Evolutionary conservation across 768 basidiomycete species (phyloP).

Genomic region (Filobasidium wieringae): DNA sequence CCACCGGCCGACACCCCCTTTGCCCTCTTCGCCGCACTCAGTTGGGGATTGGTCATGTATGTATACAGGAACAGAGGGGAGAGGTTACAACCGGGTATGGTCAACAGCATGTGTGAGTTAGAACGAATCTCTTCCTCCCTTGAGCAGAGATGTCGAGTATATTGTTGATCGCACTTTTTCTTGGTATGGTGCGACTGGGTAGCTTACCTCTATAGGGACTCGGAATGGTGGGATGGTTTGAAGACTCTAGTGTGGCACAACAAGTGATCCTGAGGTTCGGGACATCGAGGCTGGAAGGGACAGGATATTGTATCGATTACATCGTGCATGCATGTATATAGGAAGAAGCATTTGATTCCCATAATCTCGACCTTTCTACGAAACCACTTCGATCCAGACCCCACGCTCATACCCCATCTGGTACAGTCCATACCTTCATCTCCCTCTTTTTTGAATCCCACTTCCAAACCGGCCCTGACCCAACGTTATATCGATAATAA

Average conservation of each 20-base stretch:
- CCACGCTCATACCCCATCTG: no score
- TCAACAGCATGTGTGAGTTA: conserved; percentile 70
- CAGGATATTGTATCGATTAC: no score
- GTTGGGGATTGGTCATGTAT: conserved; percentile 97
- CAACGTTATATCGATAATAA: conserved; percentile 36
- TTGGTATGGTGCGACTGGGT: neutral
- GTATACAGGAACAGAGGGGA: conserved; percentile 76
- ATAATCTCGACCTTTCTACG: no score
- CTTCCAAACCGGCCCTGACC: conserved; percentile 6
- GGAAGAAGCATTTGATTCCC: no score
- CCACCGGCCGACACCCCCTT: conserved; percentile 80
- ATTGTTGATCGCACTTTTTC: neutral
- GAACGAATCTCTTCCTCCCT: no score
- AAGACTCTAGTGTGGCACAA: conserved; percentile 87
- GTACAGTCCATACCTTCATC: no score
- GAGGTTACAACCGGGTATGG: conserved; percentile 93
- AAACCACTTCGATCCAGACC: no score
- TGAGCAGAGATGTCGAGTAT: neutral
- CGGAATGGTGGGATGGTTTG: conserved; percentile 69
- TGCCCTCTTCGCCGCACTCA: conserved; percentile 69
- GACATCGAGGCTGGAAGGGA: no score
- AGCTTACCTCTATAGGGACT: conserved; percentile 80
- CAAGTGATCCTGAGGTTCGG: no score
- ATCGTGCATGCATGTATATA: no score
- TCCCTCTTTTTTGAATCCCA: conserved; percentile 6